Percentiles rank a stretch among this genome's conserved stretches.
Evolutionary conservation across 2,329 filamentous ascomycete species (phyloP).

Genomic region (Exophiala lecanii-corni): DNA sequence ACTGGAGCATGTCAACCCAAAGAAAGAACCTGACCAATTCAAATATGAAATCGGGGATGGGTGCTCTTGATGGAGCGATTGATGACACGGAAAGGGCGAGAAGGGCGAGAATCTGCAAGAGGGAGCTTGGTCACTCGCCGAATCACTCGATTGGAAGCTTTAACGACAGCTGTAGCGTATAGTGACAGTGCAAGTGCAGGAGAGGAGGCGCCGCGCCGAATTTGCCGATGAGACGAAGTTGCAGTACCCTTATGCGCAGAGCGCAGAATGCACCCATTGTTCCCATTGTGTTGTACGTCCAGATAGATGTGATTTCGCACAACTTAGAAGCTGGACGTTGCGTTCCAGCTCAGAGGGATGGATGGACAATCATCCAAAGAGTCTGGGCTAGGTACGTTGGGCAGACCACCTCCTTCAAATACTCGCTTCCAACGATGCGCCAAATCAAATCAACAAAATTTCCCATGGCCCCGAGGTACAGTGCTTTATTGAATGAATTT

Average conservation of each 20-base stretch:
- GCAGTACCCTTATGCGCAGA: background rate
- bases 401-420: background rate
- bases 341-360: background rate
- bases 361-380: background rate
- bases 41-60: background rate
- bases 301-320: background rate
- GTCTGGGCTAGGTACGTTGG: background rate
- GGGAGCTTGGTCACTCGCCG: background rate
- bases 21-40: background rate
- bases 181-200: background rate
- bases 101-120: background rate
- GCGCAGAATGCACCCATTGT: background rate
- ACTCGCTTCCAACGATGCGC: background rate
- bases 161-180: background rate
- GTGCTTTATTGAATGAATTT: background rate
- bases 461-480: background rate
- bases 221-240: background rate
- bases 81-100: background rate
- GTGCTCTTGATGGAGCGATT: background rate
- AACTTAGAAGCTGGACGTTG: background rate
- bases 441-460: background rate
- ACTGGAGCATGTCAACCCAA: background rate
- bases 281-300: background rate
- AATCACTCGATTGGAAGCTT: background rate
- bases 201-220: too few species aligned